Base-by-base conservation (phyloP, 2,329 filamentous ascomycete species). In the Fusarium annulatum region DNA sequence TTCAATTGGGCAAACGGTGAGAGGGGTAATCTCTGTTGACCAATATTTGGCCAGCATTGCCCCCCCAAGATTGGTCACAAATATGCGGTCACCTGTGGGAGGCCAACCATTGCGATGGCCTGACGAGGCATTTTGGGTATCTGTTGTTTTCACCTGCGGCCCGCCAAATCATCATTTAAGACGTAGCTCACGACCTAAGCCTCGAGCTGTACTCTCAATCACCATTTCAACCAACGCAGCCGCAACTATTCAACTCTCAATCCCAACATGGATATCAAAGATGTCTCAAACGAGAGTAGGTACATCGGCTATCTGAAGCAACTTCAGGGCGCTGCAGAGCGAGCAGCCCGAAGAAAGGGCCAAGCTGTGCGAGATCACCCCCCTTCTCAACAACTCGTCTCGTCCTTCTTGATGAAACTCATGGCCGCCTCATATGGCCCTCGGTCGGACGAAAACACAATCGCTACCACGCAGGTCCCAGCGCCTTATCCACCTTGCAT, bases 221-320 rank as follows among this genome's bases (percentile, higher is more conserved):
- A 36, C 11, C 2, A 16, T 56, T 57, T 23, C 4, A 30, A 42
- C 7, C 16, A 43, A 43, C n/a, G 12, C 15, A 7, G 15, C 19
- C 11, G 21, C 12, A 30, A 30, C 1, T 3, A 21, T 38, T 36
- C 2, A 57, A 23, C 23, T 34, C 14, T 43, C 2, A 21, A 57
- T 30, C 19, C 6, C 28, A 61, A 61, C 9, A 64, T 64, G 36
- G 61, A 64, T 33, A n/a, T 61, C 30, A 61, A 61, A 42, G 61
- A 64, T 12, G 36, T 64, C 26, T 64, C 33, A 18, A 30, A 61
- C 16, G 36, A 64, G n/a, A 45, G 28, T 12, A 1, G 42, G 15
- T 58, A 41, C 9, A 60, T 64, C 18, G 36, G 18, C 8, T 46
- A 42, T 16, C 36, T 64, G 36, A 64, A 49, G 33, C 36, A 41